These are phyloP conservation scores for Cucumis hystrix DNA, from an alignment of 306 rosid genomes.

Conservation along the genomic window DNA sequence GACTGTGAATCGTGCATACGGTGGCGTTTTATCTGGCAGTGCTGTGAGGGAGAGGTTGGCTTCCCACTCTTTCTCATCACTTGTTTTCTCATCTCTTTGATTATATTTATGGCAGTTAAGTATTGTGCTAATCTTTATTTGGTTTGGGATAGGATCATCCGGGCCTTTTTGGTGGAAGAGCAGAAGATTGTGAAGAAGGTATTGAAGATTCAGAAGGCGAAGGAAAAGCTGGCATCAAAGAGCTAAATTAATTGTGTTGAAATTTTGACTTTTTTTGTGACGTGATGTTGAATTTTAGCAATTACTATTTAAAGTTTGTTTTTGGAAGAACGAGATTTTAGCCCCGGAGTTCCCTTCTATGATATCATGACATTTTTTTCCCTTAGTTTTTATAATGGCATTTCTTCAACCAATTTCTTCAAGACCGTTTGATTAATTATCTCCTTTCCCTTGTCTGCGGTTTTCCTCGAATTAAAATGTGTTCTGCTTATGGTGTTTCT, in stretches of 20 bases:
- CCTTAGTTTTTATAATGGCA: too few relatives aligned
- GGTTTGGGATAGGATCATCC: background rate
- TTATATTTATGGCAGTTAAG: background rate
- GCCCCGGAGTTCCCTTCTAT: too few relatives aligned
- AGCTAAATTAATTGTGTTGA: background rate
- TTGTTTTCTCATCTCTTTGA: background rate
- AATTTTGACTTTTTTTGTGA: conserved; percentile 1
- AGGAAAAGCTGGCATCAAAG: background rate
- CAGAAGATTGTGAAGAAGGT: conserved; percentile 11
- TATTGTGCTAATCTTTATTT: background rate
- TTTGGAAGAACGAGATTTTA: background rate
- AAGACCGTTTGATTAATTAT: too few relatives aligned
- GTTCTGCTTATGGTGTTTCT: too few relatives aligned
- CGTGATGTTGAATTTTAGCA: background rate
- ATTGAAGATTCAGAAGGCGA: conserved; percentile 10
- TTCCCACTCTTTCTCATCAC: background rate
- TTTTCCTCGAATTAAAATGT: too few relatives aligned
- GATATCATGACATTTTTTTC: too few relatives aligned
- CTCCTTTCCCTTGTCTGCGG: too few relatives aligned
- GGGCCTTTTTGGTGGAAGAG: conserved; percentile 7
- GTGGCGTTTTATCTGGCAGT: conserved; percentile 4
- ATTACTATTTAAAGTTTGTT: background rate
- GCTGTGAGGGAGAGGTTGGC: conserved; percentile 3
- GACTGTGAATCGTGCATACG: conserved; percentile 6
- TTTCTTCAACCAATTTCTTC: too few relatives aligned